Evolutionary conservation across 176 grass and related monocot genomes (phyloP).

Genomic region (Carex kokanica): DNA sequence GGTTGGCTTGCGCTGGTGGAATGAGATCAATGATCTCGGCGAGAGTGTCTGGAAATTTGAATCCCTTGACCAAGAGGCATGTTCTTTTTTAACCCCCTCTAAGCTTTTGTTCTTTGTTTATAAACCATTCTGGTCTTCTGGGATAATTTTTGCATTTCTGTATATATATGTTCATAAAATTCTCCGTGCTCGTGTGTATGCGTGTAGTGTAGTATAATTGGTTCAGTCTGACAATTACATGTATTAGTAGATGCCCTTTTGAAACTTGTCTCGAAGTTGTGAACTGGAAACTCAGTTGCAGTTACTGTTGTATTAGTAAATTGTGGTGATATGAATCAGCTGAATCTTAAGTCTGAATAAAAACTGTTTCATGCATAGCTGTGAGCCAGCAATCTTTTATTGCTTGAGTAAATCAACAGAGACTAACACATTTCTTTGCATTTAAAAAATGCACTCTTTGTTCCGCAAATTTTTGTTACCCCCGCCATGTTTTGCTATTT

Average conservation of each 20-base stretch:
- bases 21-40: constrained; percentile 89
- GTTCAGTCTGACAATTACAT: not conserved
- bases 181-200: not conserved
- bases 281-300: not conserved
- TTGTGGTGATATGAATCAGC: not conserved
- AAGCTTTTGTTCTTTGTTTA: not conserved
- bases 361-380: not conserved
- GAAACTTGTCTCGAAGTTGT: not conserved
- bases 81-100: constrained; percentile 6
- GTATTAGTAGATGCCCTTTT: not conserved
- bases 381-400: no score
- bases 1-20: constrained; percentile 99
- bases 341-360: not conserved
- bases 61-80: constrained; percentile 84
- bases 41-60: constrained; percentile 95
- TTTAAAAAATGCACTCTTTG: not conserved
- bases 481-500: not conserved
- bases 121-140: not conserved
- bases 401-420: not conserved
- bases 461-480: not conserved
- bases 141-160: not conserved
- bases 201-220: not conserved
- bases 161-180: not conserved
- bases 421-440: not conserved
- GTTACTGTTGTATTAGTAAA: not conserved